Percentiles rank a stretch among this genome's conserved stretches.
Evolutionary conservation across 2,329 filamentous ascomycete species (phyloP).

Genomic region (Elsinoe perseae): DNA sequence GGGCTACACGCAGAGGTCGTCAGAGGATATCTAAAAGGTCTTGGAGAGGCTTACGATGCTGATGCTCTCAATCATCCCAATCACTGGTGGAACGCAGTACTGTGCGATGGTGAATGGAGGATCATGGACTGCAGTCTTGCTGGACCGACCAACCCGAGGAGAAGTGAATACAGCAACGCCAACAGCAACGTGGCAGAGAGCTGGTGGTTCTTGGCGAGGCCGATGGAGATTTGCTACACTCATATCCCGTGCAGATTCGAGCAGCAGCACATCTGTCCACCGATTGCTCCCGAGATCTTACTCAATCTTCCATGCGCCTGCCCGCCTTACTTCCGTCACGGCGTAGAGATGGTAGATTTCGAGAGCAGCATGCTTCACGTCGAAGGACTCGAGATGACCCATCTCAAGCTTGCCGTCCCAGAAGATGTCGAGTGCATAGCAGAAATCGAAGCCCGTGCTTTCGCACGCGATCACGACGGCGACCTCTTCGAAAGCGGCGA

Average conservation of each 20-base stretch:
- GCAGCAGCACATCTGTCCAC: conserved; percentile 89
- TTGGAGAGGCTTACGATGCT: conserved; percentile 74
- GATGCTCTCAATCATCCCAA: conserved; percentile 80
- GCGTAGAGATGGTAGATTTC: conserved; percentile 74
- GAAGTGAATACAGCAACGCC: conserved; percentile 67
- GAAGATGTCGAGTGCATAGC: conserved; percentile 85
- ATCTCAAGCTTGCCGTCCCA: conserved; percentile 80
- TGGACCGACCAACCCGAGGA: conserved; percentile 78
- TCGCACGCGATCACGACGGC: conserved; percentile 74
- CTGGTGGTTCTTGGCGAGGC: conserved; percentile 91
- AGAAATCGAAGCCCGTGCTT: conserved; percentile 79
- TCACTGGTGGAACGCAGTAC: conserved; percentile 95
- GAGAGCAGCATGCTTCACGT: conserved; percentile 80
- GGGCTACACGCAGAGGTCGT: conserved; percentile 83
- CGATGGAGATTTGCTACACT: conserved; percentile 87
- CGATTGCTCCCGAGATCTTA: conserved; percentile 75
- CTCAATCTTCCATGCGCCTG: conserved; percentile 79
- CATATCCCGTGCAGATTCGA: conserved; percentile 81
- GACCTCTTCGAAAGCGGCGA: conserved; percentile 93
- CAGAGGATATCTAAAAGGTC: conserved; percentile 80
- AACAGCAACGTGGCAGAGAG: conserved; percentile 64
- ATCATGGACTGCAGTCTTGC: conserved; percentile 92
- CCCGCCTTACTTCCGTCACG: conserved; percentile 79
- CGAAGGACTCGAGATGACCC: conserved; percentile 87
- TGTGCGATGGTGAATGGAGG: conserved; percentile 92